These are phyloP conservation scores for Rhizopus delemar DNA, from an alignment of 371 early-diverging fungal genomes.

Conservation along the genomic window DNA sequence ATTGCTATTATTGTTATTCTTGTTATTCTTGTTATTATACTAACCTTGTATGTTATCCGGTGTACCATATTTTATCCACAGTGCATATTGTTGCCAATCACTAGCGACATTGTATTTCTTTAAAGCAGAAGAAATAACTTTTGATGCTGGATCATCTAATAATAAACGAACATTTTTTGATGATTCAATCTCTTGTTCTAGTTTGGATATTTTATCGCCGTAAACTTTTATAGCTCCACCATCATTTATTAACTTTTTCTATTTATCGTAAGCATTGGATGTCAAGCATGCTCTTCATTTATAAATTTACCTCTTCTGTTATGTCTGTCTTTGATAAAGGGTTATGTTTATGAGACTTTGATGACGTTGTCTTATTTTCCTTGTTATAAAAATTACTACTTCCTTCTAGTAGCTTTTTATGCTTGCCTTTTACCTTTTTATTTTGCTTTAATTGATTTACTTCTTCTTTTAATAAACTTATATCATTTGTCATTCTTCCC, in stretches of 20 bases:
- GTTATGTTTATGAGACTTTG: background rate
- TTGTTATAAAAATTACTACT: background rate
- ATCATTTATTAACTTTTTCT: conserved; percentile 52
- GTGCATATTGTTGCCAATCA: conserved; percentile 84
- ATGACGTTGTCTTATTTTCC: conserved; percentile 2
- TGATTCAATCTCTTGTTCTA: conserved; percentile 71
- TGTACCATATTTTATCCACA: conserved; percentile 75
- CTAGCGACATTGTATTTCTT: conserved; percentile 90
- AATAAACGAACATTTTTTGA: conserved; percentile 88
- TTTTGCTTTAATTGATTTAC: conserved; percentile 55
- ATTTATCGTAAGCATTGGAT: conserved; percentile 4
- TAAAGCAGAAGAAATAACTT: conserved; percentile 83
- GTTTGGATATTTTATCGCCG: conserved; percentile 64
- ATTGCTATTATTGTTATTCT: background rate
- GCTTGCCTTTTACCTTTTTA: conserved; percentile 23
- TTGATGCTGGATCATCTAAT: conserved; percentile 80
- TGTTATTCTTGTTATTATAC: conserved; percentile 12
- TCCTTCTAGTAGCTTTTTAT: conserved; percentile 54
- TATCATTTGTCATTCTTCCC: conserved; percentile 47
- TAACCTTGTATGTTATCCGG: conserved; percentile 48
- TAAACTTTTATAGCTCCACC: conserved; percentile 78
- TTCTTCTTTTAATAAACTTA: conserved; percentile 57
- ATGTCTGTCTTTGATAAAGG: background rate
- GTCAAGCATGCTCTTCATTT: background rate
- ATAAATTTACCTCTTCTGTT: conserved; percentile 8